Percentiles rank a stretch among this genome's conserved stretches.
These are phyloP conservation scores for Capsaspora owczarzaki DNA, from an alignment of 78 protist genomes.

Conservation along the genomic window DNA sequence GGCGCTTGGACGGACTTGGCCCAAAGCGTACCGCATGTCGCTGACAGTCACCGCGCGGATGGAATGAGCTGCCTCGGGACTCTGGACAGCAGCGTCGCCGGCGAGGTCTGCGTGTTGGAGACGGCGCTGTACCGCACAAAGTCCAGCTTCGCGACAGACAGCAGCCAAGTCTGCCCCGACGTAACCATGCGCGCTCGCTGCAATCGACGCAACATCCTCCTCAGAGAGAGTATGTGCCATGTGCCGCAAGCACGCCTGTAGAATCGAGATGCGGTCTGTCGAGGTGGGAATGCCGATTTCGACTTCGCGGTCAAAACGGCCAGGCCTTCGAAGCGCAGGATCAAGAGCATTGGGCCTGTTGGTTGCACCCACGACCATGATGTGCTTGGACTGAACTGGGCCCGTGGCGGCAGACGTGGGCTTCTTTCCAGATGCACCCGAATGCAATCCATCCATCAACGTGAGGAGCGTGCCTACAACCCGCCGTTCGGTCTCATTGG, in stretches of 20 bases:
- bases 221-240: neutral
- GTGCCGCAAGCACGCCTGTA: neutral
- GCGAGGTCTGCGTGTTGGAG: neutral
- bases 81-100: neutral
- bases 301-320: slow-evolving; percentile 89
- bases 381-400: neutral
- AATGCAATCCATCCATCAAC: slow-evolving; percentile 84
- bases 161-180: slow-evolving; percentile 88
- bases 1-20: neutral
- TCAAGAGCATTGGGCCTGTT: slow-evolving; percentile 78
- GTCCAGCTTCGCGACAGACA: slow-evolving; percentile 66
- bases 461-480: slow-evolving; percentile 81
- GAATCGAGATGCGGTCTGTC: neutral
- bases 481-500: slow-evolving; percentile 3
- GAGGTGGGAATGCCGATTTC: slow-evolving; percentile 38
- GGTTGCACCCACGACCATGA: slow-evolving; percentile 94
- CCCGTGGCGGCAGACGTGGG: neutral
- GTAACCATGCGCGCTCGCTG: slow-evolving; percentile 71
- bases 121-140: slow-evolving; percentile 5
- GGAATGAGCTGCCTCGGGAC: neutral
- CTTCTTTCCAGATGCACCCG: neutral
- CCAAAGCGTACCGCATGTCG: neutral
- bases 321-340: slow-evolving; percentile 77
- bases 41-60: slow-evolving; percentile 23
- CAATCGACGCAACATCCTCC: slow-evolving; percentile 21